These are phyloP conservation scores for Cryptosporidium muris DNA, from an alignment of 169 alveolate species.

Conservation along the genomic window DNA sequence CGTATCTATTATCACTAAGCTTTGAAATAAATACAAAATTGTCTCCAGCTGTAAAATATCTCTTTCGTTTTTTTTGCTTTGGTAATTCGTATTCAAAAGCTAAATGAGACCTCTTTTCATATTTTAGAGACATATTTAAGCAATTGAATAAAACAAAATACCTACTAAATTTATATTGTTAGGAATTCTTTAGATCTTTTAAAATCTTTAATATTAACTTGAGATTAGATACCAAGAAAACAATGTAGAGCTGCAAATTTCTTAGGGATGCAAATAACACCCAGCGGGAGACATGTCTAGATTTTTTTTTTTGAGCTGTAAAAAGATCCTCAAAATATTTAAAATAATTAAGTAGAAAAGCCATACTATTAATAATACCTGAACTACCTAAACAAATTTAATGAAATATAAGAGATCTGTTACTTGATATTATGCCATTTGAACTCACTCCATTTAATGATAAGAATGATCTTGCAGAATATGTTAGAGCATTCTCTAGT, in stretches of 20 bases:
- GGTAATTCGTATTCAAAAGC: neutral
- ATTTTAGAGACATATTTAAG: no score
- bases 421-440: conserved; percentile 47
- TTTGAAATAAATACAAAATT: conserved; percentile 7
- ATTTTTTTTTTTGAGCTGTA: neutral
- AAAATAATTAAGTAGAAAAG: neutral
- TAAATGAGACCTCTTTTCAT: no score
- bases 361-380: neutral
- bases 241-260: no score
- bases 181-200: no score
- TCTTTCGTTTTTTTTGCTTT: conserved; percentile 33
- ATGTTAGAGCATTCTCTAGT: conserved; percentile 71
- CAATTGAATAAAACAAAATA: no score
- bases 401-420: neutral
- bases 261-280: no score
- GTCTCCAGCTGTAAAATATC: conserved; percentile 56
- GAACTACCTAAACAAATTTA: neutral
- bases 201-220: no score
- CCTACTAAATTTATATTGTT: no score
- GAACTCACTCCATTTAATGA: conserved; percentile 26
- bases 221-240: no score
- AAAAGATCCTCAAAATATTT: neutral
- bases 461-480: conserved; percentile 36
- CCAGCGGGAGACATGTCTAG: no score
- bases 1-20: neutral